These are phyloP conservation scores for Chaetomidium leptoderma DNA, from an alignment of 495 filamentous ascomycete species.

Conservation along the genomic window DNA sequence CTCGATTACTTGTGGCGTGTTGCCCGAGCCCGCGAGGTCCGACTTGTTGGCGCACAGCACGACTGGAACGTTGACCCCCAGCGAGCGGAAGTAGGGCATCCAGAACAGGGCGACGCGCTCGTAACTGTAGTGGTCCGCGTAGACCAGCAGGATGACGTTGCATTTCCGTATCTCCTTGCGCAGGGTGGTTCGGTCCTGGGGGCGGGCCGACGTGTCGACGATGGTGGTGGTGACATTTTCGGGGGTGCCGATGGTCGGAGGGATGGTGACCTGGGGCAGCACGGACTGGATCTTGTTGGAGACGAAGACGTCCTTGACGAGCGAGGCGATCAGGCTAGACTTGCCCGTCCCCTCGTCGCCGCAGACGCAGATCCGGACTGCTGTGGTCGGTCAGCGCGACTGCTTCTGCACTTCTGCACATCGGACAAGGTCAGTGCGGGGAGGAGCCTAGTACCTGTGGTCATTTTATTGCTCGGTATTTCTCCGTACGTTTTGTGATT, in stretches of 20 bases:
- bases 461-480: slow-evolving; percentile 1
- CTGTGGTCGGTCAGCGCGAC: slow-evolving; percentile 16
- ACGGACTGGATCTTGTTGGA: slow-evolving; percentile 90
- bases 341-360: slow-evolving; percentile 81
- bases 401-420: too few relatives aligned
- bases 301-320: slow-evolving; percentile 94
- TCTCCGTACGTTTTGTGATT: background rate
- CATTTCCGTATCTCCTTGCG: slow-evolving; percentile 92
- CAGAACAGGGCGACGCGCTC: slow-evolving; percentile 95
- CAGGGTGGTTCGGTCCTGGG: slow-evolving; percentile 82
- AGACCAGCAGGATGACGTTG: slow-evolving; percentile 95
- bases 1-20: slow-evolving; percentile 75
- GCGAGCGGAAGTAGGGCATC: slow-evolving; percentile 93
- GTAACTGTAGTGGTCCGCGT: slow-evolving; percentile 98
- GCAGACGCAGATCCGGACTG: slow-evolving; percentile 92
- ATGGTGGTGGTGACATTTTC: slow-evolving; percentile 95
- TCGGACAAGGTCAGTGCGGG: too few relatives aligned
- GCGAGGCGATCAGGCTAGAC: slow-evolving; percentile 66
- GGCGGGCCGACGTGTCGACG: slow-evolving; percentile 92
- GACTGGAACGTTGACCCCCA: slow-evolving; percentile 97
- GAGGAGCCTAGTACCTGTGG: slow-evolving; percentile 5
- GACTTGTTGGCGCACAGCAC: slow-evolving; percentile 97
- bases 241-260: slow-evolving; percentile 78
- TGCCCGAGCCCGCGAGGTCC: slow-evolving; percentile 62
- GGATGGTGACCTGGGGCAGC: slow-evolving; percentile 89